Evolutionary conservation across 1,139 yeast genomes (phyloP).

Genomic region (Petasospora fabianii): DNA sequence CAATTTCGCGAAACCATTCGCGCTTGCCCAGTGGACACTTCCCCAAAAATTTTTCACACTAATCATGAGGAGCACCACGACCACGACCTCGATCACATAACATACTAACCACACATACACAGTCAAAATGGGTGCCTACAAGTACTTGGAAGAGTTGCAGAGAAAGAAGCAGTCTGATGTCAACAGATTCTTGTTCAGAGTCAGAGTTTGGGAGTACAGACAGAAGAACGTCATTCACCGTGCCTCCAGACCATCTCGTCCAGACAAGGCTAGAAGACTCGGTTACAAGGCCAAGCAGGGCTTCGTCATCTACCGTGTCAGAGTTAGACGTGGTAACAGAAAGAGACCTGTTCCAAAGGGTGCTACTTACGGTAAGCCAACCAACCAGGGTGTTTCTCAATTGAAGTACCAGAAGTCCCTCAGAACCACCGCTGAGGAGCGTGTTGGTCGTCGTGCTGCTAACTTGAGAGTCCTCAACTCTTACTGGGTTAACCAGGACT

Average conservation of each 20-base stretch:
- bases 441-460: conserved; percentile 98
- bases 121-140: conserved; percentile 92
- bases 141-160: conserved; percentile 98
- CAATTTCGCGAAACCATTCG: no score
- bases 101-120: conserved; percentile 9
- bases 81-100: neutral
- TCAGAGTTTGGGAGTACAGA: conserved; percentile 99
- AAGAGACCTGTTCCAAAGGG: conserved; percentile 99
- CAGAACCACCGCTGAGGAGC: conserved; percentile 98
- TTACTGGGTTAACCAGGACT: conserved; percentile 99
- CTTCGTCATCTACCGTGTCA: conserved; percentile 94
- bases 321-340: conserved; percentile 99
- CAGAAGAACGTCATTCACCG: conserved; percentile 99
- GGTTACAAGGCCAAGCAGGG: conserved; percentile 99
- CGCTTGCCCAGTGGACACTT: no score
- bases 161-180: conserved; percentile 99
- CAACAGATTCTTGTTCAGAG: conserved; percentile 96
- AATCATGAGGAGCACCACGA: neutral
- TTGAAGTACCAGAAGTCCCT: conserved; percentile 98
- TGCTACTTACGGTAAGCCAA: conserved; percentile 99
- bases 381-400: conserved; percentile 99
- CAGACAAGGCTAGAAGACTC: conserved; percentile 99
- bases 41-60: conserved; percentile 8
- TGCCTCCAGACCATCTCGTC: conserved; percentile 98
- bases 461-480: conserved; percentile 99